Percentiles rank a stretch among this genome's conserved stretches.
phyloP scores from a whole-genome alignment of 306 rosid species.

The Lithocarpus polystachyus region DNA sequence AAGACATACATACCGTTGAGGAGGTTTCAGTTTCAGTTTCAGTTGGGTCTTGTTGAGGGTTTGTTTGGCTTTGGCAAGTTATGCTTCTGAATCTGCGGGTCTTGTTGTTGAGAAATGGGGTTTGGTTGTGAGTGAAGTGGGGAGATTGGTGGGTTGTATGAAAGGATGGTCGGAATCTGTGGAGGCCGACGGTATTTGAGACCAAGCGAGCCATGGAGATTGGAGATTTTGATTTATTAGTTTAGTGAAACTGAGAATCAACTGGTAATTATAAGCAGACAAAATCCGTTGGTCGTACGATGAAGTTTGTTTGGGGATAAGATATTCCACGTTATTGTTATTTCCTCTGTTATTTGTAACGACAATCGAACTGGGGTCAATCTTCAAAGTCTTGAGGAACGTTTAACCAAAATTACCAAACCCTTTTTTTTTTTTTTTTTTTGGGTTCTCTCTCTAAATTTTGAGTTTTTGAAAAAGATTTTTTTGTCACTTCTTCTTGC shows the following conservation, averaged over 20 bases:
- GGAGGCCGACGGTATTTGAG: slow-evolving; percentile 54
- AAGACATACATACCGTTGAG: slow-evolving; percentile 35
- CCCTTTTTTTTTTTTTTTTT: no score
- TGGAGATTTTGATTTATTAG: background rate
- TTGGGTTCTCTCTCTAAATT: no score
- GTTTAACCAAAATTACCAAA: no score
- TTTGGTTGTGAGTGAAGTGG: slow-evolving; percentile 2
- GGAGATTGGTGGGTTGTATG: slow-evolving; percentile 29
- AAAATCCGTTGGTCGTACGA: background rate
- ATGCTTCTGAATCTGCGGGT: slow-evolving; percentile 40
- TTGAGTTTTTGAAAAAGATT: no score
- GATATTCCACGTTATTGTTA: background rate
- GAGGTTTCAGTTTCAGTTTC: slow-evolving; percentile 48
- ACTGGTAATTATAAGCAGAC: no score
- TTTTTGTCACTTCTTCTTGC: no score
- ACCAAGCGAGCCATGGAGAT: slow-evolving; percentile 66
- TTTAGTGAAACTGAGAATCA: background rate
- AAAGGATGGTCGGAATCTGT: slow-evolving; percentile 52
- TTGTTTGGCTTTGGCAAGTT: slow-evolving; percentile 62
- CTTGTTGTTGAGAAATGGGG: slow-evolving; percentile 13
- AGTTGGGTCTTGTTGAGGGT: slow-evolving; percentile 40
- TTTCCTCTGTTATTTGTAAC: no score
- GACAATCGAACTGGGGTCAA: no score
- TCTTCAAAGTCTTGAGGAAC: no score
- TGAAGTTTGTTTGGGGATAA: slow-evolving; percentile 1